Evolutionary conservation across 106 monocot genomes (phyloP).

Genomic region (Dendrobium chrysotoxum): DNA sequence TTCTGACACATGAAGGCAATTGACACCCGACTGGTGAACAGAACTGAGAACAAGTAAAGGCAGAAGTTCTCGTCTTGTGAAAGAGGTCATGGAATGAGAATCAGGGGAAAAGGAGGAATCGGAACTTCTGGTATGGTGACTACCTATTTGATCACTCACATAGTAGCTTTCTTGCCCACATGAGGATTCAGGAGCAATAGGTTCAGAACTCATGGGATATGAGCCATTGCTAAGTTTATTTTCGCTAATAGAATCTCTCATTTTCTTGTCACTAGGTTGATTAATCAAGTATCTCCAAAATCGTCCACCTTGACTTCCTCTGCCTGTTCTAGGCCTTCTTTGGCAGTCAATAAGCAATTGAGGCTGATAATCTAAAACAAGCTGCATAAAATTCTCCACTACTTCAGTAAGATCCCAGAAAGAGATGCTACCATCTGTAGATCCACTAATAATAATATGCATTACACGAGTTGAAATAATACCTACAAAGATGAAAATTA

Average conservation of each 20-base stretch:
- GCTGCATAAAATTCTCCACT: conserved; percentile 59
- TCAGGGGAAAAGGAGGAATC: not conserved
- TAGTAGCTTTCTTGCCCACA: conserved; percentile 3
- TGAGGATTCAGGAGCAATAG: conserved; percentile 10
- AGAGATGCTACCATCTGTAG: conserved; percentile 87
- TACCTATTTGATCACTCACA: conserved; percentile 3
- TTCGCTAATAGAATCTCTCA: not conserved
- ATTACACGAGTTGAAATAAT: conserved; percentile 14
- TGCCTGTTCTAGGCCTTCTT: conserved; percentile 77
- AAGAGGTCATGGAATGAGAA: not conserved
- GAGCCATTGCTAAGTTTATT: not conserved
- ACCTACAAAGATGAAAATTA: conserved; percentile 29
- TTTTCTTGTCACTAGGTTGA: conserved; percentile 17
- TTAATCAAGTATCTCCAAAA: conserved; percentile 53
- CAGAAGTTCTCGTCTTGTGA: conserved; percentile 31
- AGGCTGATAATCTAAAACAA: conserved; percentile 30
- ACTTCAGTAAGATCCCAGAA: conserved; percentile 86
- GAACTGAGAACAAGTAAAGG: conserved; percentile 48
- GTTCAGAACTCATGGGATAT: conserved; percentile 4
- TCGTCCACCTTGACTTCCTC: conserved; percentile 94
- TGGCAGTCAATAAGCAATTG: conserved; percentile 45
- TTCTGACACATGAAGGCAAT: conserved; percentile 68
- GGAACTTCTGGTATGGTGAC: not conserved
- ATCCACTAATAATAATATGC: conserved; percentile 74
- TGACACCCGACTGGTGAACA: conserved; percentile 93